These are phyloP conservation scores for Guyanaporus albipodus DNA, from an alignment of 768 basidiomycete species.

Conservation along the genomic window DNA sequence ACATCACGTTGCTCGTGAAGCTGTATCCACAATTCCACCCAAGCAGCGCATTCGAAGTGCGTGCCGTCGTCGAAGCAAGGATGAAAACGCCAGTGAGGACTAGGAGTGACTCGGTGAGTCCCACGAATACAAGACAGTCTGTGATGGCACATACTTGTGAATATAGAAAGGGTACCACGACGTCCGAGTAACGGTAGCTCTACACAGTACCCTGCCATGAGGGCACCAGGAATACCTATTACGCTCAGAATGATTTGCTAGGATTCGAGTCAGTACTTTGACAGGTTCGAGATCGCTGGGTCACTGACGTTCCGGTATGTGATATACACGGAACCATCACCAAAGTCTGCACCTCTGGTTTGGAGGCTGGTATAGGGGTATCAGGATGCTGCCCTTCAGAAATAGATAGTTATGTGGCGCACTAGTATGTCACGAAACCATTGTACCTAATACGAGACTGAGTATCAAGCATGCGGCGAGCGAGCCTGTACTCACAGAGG, in stretches of 20 bases:
- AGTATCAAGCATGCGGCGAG: not conserved
- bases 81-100: constrained; percentile 56
- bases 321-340: constrained; percentile 64
- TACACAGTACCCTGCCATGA: constrained; percentile 51
- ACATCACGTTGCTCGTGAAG: constrained; percentile 56
- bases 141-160: constrained; percentile 37
- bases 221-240: constrained; percentile 54
- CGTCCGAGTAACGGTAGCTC: constrained; percentile 50
- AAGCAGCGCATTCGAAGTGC: constrained; percentile 47
- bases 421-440: constrained; percentile 53
- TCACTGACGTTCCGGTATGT: constrained; percentile 64
- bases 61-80: constrained; percentile 53
- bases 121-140: not conserved
- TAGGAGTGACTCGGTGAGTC: constrained; percentile 8
- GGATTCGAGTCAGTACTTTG: constrained; percentile 3
- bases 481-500: constrained; percentile 44
- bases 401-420: not conserved
- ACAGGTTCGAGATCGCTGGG: not conserved
- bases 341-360: constrained; percentile 64
- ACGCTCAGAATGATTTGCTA: constrained; percentile 56
- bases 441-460: constrained; percentile 38
- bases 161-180: constrained; percentile 49
- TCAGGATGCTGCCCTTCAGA: not conserved
- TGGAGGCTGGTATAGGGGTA: constrained; percentile 42
- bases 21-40: constrained; percentile 59